A percentile compares a stretch with the other conserved stretches of the same genome.
phyloP scores from a whole-genome alignment of 2,329 filamentous ascomycete genomes.

The Didymellaceae sp. region DNA sequence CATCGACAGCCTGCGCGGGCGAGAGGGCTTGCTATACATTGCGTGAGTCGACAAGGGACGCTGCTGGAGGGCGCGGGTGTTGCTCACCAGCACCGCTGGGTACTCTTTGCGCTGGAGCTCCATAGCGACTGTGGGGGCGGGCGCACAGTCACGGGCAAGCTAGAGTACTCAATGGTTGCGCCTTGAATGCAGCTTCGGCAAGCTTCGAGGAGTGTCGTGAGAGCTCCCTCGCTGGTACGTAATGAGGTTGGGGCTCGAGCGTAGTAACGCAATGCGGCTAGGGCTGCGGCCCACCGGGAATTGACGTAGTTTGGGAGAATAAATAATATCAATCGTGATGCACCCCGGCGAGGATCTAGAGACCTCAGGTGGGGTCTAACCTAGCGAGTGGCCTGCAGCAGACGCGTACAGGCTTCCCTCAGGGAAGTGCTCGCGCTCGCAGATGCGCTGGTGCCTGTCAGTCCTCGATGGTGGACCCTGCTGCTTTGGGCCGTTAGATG shows the following conservation, averaged over 20 bases:
- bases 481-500: constrained; percentile 18
- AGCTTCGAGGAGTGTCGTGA: constrained; percentile 37
- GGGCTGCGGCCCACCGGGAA: constrained; percentile 23
- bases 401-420: constrained; percentile 7
- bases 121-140: constrained; percentile 41
- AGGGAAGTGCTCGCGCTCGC: not conserved
- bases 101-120: constrained; percentile 87
- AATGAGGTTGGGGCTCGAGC: constrained; percentile 16
- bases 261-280: constrained; percentile 12
- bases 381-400: constrained; percentile 1
- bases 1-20: constrained; percentile 79
- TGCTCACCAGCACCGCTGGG: constrained; percentile 85
- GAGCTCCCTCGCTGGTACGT: constrained; percentile 28
- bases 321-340: constrained; percentile 9
- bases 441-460: constrained; percentile 15
- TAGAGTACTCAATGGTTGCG: constrained; percentile 2
- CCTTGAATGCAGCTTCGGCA: constrained; percentile 20
- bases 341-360: constrained; percentile 15
- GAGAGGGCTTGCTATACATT: constrained; percentile 73
- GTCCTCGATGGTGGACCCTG: constrained; percentile 13
- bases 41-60: constrained; percentile 39
- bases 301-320: constrained; percentile 23
- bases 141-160: constrained; percentile 36
- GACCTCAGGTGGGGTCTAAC: constrained; percentile 3
- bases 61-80: constrained; percentile 22